phyloP scores from a whole-genome alignment of 2,329 filamentous ascomycete genomes.

The Nothomitra cinnamomea region DNA sequence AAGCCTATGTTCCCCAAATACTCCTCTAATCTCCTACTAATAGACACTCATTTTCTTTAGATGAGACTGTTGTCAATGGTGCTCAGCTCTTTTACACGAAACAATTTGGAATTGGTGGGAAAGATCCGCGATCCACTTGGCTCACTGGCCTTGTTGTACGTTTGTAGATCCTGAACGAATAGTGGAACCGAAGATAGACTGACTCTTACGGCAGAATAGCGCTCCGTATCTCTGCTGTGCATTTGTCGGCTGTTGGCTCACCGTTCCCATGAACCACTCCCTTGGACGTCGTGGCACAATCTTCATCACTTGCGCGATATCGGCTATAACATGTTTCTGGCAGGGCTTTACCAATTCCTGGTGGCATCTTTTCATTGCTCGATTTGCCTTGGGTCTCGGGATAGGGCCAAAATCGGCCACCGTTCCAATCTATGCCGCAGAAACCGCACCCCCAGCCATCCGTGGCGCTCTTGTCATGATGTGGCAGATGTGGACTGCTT shows the following conservation, averaged over 20 bases:
- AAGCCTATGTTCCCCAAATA: slow-evolving; percentile 11
- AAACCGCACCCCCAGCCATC: slow-evolving; percentile 51
- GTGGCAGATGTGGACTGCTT: slow-evolving; percentile 57
- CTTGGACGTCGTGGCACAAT: slow-evolving; percentile 61
- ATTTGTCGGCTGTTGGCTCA: slow-evolving; percentile 55
- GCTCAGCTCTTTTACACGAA: slow-evolving; percentile 47
- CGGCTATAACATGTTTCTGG: slow-evolving; percentile 35
- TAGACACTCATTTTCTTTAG: slow-evolving; percentile 16
- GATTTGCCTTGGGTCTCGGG: slow-evolving; percentile 58
- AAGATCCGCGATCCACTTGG: slow-evolving; percentile 35
- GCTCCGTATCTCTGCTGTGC: slow-evolving; percentile 50
- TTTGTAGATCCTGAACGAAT: too few species aligned
- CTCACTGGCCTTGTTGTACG: slow-evolving; percentile 35
- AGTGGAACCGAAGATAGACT: too few species aligned
- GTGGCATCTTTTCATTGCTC: slow-evolving; percentile 51
- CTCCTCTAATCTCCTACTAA: neutral
- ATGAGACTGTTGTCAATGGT: slow-evolving; percentile 53
- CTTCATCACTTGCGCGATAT: slow-evolving; percentile 58
- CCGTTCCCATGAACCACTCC: slow-evolving; percentile 50
- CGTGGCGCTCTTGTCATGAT: slow-evolving; percentile 67
- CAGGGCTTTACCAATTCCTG: slow-evolving; percentile 52
- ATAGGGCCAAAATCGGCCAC: slow-evolving; percentile 62
- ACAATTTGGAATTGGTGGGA: slow-evolving; percentile 40
- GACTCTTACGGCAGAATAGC: neutral
- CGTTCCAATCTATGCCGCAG: slow-evolving; percentile 61